Evolutionary conservation across 306 rosid species (phyloP), one percentile per base, ranked within the genome.

Genomic region (Prunus salicina): DNA sequence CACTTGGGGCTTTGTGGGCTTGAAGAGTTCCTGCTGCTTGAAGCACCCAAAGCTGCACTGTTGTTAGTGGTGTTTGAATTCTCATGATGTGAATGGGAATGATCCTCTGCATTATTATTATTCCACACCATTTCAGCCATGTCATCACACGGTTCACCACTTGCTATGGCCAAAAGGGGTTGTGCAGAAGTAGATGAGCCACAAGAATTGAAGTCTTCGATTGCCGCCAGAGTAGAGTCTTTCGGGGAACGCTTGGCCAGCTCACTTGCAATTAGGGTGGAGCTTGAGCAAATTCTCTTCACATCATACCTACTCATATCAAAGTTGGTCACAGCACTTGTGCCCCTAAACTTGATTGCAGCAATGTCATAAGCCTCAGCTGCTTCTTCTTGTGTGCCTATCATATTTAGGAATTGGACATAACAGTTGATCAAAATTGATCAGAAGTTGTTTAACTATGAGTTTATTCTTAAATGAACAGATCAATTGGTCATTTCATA

Each of bases 291-390:
- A 78, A 96, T 96, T 61, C 99, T 92, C 87, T 91, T 95, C 79
- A 95, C 99, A 56, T 95, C 99, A 50, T 95, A 96, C 84, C 97
- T 79, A 78, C 96, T 89, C 69, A 92, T 96, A 72, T 92, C 99
- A 64, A 96, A 96, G 80, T 96, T 96, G 60, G 98, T 96, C 80
- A 96, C 98, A 3, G 99, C 99, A 80, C 93, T 89, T 43, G 93
- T 96, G 55, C 99, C 99, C 50, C 99, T 79, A 79, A 96, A 96
- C 82, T 96, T 96, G 78, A 96, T 96, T 10, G 99, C 99, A n/a
- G 99, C 99, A 64, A 92, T 92, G 72, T 96, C 99, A 69, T 96
- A 96, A 58, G 99, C 98, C 87, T 96, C 99, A 13, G 99, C 98
- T 14, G 99, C 99, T 83, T 96, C 98, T 78, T 96, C 99, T 86